Evolutionary conservation across 352 stramenopile genomes (phyloP), one percentile per base, ranked within the genome.

Genomic region (Phytophthora cryptogea): DNA sequence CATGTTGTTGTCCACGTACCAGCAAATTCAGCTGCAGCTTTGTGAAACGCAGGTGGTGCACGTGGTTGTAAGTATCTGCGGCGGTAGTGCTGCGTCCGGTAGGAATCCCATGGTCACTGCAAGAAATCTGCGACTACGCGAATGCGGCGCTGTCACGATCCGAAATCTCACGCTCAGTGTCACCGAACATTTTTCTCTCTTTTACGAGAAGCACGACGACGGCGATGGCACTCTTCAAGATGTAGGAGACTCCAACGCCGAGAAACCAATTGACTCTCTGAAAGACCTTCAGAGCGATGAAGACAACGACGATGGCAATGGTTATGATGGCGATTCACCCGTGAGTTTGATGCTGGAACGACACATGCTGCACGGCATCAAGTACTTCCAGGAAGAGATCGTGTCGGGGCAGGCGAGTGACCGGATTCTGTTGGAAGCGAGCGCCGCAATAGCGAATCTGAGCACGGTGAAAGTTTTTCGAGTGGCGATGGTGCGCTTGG

Each of bases 131-230:
- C 62, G 71, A 1, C 77, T 90, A 28, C 76, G 78, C 2, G 76
- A 83, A 17, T 86, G 77, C 20, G 82, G 79, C 3, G 74, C 72
- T 2, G 74, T 86, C 16, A 59, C 76, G 0, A 89, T 92, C 26
- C 74, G 82, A 5, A 92, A 92, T 33, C 66, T 92, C 16, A 84
- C 82, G n/a, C 59, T 92, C 3, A 73, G 76, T 39, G 76, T 89
- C 5, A 76, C 67, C 0, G 82, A 92, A 39, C 78, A 89, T 17
- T 55, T 82, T 2, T 61, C 76, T 4, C 50, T 81, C 8, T 89
- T 89, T 42, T 86, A 91, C 26, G 51, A 77, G 10, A 59, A 50
- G 3, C 50, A 50, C 1, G 54, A 53, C 3, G 60, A 68, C 7
- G 57, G 49, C 3, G 50, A 64, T 35, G 36, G 44, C 6, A 17